These are phyloP conservation scores for Polygonum maritimum DNA, from an alignment of 148 eudicot genomes.

Conservation along the genomic window DNA sequence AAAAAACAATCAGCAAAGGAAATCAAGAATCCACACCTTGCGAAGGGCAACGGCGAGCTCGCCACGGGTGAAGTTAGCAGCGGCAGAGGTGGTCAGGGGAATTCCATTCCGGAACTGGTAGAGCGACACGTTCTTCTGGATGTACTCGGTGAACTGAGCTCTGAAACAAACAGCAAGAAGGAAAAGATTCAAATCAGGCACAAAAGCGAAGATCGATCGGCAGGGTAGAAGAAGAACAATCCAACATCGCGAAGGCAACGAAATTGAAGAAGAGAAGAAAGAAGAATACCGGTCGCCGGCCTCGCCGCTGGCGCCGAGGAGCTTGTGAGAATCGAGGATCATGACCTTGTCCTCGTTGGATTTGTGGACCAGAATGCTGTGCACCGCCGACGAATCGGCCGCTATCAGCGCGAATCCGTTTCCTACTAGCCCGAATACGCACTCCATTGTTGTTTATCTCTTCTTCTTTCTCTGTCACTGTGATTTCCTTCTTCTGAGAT, in stretches of 20 bases:
- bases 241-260: neutral
- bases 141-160: constrained; percentile 76
- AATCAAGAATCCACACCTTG: constrained; percentile 32
- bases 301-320: constrained; percentile 82
- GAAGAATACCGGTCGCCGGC: constrained; percentile 63
- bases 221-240: neutral
- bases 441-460: constrained; percentile 39
- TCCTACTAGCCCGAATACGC: constrained; percentile 74
- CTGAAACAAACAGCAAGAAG: constrained; percentile 16
- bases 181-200: neutral
- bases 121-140: constrained; percentile 66
- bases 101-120: constrained; percentile 73
- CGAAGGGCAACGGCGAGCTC: constrained; percentile 83
- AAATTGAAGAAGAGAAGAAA: neutral
- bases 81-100: constrained; percentile 76
- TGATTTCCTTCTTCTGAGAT: neutral
- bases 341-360: constrained; percentile 75
- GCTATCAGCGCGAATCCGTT: constrained; percentile 67
- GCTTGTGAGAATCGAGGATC: constrained; percentile 83
- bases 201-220: neutral
- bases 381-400: constrained; percentile 70
- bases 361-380: constrained; percentile 78
- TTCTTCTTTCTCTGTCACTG: neutral
- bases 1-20: neutral
- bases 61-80: constrained; percentile 83